A percentile compares a stretch with the other conserved stretches of the same genome.
phyloP scores from a whole-genome alignment of 2,329 filamentous ascomycete genomes.

The Coniochaeta prunicola region DNA sequence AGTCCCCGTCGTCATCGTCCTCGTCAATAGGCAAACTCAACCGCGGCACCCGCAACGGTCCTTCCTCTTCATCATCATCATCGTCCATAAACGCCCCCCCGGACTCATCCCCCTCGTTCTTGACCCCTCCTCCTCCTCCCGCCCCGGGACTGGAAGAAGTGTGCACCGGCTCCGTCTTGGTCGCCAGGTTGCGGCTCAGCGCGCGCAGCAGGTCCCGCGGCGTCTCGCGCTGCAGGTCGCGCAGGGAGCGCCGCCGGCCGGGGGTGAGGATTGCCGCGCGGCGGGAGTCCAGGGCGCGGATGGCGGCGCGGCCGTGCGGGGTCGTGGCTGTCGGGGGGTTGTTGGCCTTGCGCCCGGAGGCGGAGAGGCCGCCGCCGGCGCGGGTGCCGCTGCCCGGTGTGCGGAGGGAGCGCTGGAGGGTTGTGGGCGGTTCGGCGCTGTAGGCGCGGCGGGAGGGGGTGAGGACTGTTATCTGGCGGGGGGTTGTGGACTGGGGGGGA shows the following conservation, averaged over 20 bases:
- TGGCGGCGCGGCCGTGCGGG: conserved; percentile 55
- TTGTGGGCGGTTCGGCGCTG: conserved; percentile 31
- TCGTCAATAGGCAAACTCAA: conserved; percentile 47
- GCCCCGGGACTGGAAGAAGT: conserved; percentile 39
- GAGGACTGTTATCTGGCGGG: background rate
- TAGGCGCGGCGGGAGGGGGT: conserved; percentile 24
- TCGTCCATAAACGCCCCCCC: conserved; percentile 22
- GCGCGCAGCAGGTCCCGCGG: conserved; percentile 45
- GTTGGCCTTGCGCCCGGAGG: conserved; percentile 34
- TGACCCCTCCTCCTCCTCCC: conserved; percentile 9
- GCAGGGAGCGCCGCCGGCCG: conserved; percentile 49
- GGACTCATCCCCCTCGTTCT: conserved; percentile 7
- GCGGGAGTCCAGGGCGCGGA: conserved; percentile 49
- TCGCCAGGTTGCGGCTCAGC: conserved; percentile 47
- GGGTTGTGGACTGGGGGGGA: background rate
- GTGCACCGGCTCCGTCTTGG: conserved; percentile 33
- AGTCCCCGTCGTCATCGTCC: conserved; percentile 41
- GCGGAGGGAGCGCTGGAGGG: conserved; percentile 24
- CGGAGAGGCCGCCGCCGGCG: conserved; percentile 33
- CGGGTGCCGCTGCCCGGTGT: conserved; percentile 33
- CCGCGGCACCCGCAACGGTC: conserved; percentile 42
- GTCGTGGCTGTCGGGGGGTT: conserved; percentile 36
- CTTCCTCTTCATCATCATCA: conserved; percentile 43
- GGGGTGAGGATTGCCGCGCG: conserved; percentile 54
- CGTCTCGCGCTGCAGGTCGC: conserved; percentile 46